phyloP scores from a whole-genome alignment of 306 rosid genomes.

The Biancaea sappan region DNA sequence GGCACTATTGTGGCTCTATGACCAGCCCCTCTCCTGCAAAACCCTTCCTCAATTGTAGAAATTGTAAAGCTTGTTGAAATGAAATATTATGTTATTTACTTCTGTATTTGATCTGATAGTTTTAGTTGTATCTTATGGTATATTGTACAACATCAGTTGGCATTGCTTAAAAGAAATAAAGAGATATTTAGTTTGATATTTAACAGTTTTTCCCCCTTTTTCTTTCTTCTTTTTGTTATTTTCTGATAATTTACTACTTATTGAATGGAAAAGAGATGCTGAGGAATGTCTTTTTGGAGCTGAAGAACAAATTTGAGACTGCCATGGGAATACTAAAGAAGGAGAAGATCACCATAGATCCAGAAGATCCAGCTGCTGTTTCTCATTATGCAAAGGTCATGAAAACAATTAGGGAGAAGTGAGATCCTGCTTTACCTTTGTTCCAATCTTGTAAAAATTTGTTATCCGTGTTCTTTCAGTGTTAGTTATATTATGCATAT shows the following conservation, averaged over 20 bases:
- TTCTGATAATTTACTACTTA: too few species aligned
- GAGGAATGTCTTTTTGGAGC: conserved; percentile 78
- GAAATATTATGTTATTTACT: neutral
- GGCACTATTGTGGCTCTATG: neutral
- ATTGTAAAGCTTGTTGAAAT: neutral
- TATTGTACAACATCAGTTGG: too few species aligned
- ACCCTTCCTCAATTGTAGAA: neutral
- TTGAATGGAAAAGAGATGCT: conserved; percentile 70
- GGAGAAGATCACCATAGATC: conserved; percentile 93
- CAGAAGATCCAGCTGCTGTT: conserved; percentile 88
- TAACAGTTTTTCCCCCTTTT: too few species aligned
- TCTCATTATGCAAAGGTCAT: conserved; percentile 80
- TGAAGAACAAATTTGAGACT: conserved; percentile 79
- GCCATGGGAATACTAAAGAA: conserved; percentile 72
- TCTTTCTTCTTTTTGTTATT: too few species aligned
- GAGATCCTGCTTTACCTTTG: conserved; percentile 44
- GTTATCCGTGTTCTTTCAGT: neutral
- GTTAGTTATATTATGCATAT: conserved; percentile 12
- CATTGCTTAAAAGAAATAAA: too few species aligned
- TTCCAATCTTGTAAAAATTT: neutral
- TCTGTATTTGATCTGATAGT: neutral
- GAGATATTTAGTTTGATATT: neutral
- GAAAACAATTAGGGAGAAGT: conserved; percentile 85
- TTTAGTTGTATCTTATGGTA: neutral
- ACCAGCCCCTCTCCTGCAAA: neutral